Evolutionary conservation across 2,329 filamentous ascomycete species (phyloP), one percentile per base, ranked within the genome.

Genomic region (Neonectria punicea): DNA sequence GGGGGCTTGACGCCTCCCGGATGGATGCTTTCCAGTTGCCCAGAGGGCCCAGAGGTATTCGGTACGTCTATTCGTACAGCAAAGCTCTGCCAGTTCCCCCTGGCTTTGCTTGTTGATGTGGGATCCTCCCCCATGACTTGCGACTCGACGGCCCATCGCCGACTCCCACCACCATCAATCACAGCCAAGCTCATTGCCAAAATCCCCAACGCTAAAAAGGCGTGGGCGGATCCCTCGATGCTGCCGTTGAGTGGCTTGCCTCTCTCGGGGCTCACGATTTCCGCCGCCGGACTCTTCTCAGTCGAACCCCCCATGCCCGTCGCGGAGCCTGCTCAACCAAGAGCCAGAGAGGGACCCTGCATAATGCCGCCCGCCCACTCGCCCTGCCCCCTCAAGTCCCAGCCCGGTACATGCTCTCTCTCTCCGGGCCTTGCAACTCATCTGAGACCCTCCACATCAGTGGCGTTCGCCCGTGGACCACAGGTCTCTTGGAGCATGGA

Each of bases 401-500:
- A 72, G 70, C 65, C 67, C 64, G 61, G 66, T 73, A 70, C 70
- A 67, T 73, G 68, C 49, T 22, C 22, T 22, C n/a, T 39, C 43
- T 55, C 41, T 53, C 36, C 49, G 47, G 61, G n/a, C 69, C 67
- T 71, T 66, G 70, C 62, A 69, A 67, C 65, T 71, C 73, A 73
- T 74, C 68, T 73, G 66, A 73, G 71, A 73, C 73, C 71, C 73
- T 72, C 73, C 72, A 71, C 73, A 74, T 74, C 73, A 74, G 73
- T 72, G 73, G 73, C 73, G 73, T 73, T 72, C 71, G 68, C 67
- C 60, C 63, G 58, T 69, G 69, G 61, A 55, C 68, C 56, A 69
- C 63, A 62, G 59, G 56, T 64, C 66, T 68, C 47, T 58, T 58
- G 50, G 50, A 22, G 47, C 50, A 67, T 67, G 59, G 65, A 54